These are phyloP conservation scores for Podospora australis DNA, from an alignment of 495 filamentous ascomycete genomes.

Conservation along the genomic window DNA sequence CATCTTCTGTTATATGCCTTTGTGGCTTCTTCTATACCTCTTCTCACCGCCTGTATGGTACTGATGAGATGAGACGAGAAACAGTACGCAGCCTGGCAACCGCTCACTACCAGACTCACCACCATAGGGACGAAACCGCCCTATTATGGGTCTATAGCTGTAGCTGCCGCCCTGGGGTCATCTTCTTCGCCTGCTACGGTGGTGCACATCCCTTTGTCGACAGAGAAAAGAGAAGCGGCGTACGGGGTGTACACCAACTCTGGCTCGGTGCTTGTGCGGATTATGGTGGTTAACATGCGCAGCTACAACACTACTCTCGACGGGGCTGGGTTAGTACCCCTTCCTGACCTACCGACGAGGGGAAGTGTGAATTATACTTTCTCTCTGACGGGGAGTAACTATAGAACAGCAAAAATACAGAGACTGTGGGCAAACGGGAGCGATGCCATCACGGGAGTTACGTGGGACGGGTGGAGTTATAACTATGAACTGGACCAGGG, in stretches of 20 bases:
- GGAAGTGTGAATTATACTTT: conserved; percentile 39
- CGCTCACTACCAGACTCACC: conserved; percentile 46
- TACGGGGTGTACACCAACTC: conserved; percentile 53
- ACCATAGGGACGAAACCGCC: conserved; percentile 56
- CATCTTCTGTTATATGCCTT: no score
- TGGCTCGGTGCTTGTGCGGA: conserved; percentile 30
- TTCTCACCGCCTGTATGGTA: neutral
- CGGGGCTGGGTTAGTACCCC: conserved; percentile 27
- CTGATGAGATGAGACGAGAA: neutral
- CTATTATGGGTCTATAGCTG: conserved; percentile 60
- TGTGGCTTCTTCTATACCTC: neutral
- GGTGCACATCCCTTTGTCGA: conserved; percentile 37
- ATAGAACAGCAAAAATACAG: conserved; percentile 29
- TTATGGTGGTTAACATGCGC: conserved; percentile 55
- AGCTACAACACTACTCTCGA: conserved; percentile 53
- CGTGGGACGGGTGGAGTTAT: conserved; percentile 59
- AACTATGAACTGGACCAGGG: conserved; percentile 54
- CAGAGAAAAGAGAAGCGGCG: conserved; percentile 43
- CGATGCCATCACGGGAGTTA: conserved; percentile 55
- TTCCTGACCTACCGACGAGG: conserved; percentile 25
- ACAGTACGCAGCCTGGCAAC: conserved; percentile 47
- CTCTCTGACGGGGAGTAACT: conserved; percentile 4
- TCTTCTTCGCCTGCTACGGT: conserved; percentile 29
- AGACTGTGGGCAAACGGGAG: conserved; percentile 56
- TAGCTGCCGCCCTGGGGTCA: conserved; percentile 48